A percentile compares a stretch with the other conserved stretches of the same genome.
These are phyloP conservation scores for Spiraea crenata DNA, from an alignment of 331 rosid species.

Conservation along the genomic window DNA sequence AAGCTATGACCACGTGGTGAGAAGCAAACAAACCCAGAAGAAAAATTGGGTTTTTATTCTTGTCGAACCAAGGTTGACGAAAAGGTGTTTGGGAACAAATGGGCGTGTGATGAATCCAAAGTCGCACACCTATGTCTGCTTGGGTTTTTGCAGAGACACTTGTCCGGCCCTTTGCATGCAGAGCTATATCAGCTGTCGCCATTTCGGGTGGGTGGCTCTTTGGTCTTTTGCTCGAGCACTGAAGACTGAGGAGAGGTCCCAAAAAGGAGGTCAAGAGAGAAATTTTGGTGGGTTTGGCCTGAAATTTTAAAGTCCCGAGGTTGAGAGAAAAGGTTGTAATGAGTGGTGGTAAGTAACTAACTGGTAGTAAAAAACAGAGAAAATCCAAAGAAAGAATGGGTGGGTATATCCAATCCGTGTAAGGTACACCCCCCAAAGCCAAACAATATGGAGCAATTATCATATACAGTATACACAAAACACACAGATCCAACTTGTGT, in stretches of 20 bases:
- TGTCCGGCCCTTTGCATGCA: slow-evolving; percentile 41
- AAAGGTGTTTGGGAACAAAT: not conserved
- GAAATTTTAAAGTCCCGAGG: slow-evolving; percentile 23
- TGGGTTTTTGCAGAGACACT: slow-evolving; percentile 26
- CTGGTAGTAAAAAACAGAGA: not conserved
- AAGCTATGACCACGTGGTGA: slow-evolving; percentile 27
- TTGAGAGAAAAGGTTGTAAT: too few species aligned
- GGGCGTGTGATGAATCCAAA: slow-evolving; percentile 14
- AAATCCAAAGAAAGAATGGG: slow-evolving; percentile 11
- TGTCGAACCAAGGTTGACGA: not conserved
- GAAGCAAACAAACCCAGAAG: slow-evolving; percentile 16
- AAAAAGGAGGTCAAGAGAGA: not conserved
- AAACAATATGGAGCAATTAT: not conserved
- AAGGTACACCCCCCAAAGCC: not conserved
- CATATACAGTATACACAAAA: slow-evolving; percentile 11
- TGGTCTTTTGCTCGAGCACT: not conserved
- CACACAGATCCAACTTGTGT: slow-evolving; percentile 14
- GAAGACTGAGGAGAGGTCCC: not conserved
- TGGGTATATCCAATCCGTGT: not conserved
- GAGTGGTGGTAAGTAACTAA: too few species aligned
- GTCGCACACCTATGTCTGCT: slow-evolving; percentile 16
- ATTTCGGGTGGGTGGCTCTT: slow-evolving; percentile 11
- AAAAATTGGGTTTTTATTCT: not conserved
- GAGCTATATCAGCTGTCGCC: slow-evolving; percentile 30
- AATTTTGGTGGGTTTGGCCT: not conserved